Evolutionary conservation across 768 basidiomycete genomes (phyloP), one percentile per base, ranked within the genome.

Genomic region (Auriscalpium microsporum): DNA sequence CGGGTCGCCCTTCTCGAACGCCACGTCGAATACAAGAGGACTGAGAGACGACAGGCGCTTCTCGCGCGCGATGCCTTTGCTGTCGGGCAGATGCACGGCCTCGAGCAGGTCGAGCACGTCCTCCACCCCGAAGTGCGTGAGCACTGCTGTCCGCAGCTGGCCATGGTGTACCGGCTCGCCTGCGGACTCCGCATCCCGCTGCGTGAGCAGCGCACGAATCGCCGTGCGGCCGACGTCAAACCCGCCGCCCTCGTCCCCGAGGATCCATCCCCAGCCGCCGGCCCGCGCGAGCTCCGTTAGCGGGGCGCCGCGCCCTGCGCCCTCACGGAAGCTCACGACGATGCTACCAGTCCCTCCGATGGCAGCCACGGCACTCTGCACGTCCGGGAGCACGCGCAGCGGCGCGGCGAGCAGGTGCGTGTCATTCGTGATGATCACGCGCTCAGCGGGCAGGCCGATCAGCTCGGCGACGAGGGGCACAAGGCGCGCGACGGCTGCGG

Each of bases 321-420:
- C 69, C 45, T 77, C 73, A 50, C 70, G 71, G 69, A 89, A 90
- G 53, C 81, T 80, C 14, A 85, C 83, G 36, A 84, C 78, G 62
- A 83, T 88, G 10, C 85, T 83, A 3, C 92, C 92, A 0, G 92
- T 95, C 13, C 92, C 92, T 2, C 78, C 84, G 56, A 94, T 85
- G 50, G 83, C 84, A 3, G 84, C 79, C 34, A 94, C 76, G 8
- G 86, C 88, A 56, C 80, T 74, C 13, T 72, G 67, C 16, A 84
- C 75, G 62, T 84, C 84, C 1, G 72, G 64, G 64, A 83, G 75
- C 63, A 82, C 71, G 40, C 79, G 76, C 11, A 93, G 74, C 5
- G 92, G 90, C 0, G 90, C 82, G 10, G 89, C 88, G 46, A 95
- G 81, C 46, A 95, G 84, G 63, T 87, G 80, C 0, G 89, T 87